Evolutionary conservation across 108 stramenopile genomes (phyloP).

Genomic region (Aureococcus anophagefferens): DNA sequence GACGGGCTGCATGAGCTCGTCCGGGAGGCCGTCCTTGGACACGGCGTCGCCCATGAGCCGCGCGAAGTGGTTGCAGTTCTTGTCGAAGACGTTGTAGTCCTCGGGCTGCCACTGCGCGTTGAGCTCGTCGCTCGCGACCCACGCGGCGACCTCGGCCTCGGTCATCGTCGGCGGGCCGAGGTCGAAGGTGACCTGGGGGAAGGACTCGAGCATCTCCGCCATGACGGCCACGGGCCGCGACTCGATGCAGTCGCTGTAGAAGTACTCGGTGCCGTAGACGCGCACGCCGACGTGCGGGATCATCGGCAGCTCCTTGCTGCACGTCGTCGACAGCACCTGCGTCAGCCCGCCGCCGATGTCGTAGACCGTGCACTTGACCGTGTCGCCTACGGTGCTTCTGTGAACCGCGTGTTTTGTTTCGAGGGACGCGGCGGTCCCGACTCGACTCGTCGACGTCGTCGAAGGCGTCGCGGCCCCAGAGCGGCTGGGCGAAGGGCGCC

Average conservation of each 20-base stretch:
- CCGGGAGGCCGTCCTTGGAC: neutral
- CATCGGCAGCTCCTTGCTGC: neutral
- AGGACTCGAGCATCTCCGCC: neutral
- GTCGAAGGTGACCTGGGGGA: neutral
- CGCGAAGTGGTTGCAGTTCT: slow-evolving; percentile 2
- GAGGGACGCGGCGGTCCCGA: neutral
- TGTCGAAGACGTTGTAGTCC: neutral
- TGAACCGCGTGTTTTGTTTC: too few species aligned
- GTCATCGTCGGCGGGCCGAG: neutral
- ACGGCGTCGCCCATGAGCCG: neutral
- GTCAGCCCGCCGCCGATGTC: neutral
- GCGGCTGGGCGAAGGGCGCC: neutral
- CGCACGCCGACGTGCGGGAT: neutral
- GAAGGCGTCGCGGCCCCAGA: neutral
- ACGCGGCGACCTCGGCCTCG: neutral
- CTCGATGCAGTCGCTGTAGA: neutral
- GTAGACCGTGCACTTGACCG: neutral
- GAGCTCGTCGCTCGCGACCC: neutral
- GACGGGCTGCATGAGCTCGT: neutral
- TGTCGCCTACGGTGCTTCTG: too few species aligned
- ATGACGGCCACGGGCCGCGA: neutral
- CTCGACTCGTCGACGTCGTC: neutral
- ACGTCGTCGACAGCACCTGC: neutral
- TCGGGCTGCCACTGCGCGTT: neutral
- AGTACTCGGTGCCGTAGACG: neutral